Evolutionary conservation across 2,329 filamentous ascomycete species (phyloP), one percentile per base, ranked within the genome.

Genomic region (Cadophora sp.): DNA sequence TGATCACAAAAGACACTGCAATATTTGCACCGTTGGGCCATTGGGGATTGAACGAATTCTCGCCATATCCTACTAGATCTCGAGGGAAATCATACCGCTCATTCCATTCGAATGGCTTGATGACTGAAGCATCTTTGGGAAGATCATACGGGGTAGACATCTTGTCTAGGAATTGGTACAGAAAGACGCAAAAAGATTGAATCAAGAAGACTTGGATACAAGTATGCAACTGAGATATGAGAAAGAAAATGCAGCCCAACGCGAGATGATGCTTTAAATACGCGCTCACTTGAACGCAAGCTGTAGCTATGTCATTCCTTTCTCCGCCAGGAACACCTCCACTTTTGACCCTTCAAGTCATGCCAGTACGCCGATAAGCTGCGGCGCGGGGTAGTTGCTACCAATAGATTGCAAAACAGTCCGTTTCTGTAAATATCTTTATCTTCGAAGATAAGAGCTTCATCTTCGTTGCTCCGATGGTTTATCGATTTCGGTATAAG

Each of bases 1-100:
- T 75, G 40, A 75, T 76, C 12, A 76, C 74, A 29, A 76, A 76
- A 14, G 69, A 78, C 19, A 79, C 75, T 24, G 76, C 77, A 63
- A 78, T 78, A 64, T 76, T 77, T 16, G 75, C 76, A 65, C 73
- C 73, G 50, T 74, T 75, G 5, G 75, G 76, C 76, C 78, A 79
- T 73, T 79, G 64, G 24, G 74, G 74, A 62, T 77, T 74, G 62
- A 78, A 73, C 4, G 71, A 76, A 34, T 75, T 61, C 62, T 75
- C 73, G 19, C 74, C 72, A 59, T 76, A 76, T 8, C 72, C 72
- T n/a, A 75, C 62, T 19, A 75, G 68, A 55, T 75, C 73, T 69
- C 74, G 64, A 63, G 72, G 72, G 62, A 75, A 75, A 58, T 75
- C 72, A 66, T 76, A 74, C 16, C 73, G 65, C n/a, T 75, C 70